phyloP scores from a whole-genome alignment of 179 eudicot genomes.

The Beta macrorhiza region DNA sequence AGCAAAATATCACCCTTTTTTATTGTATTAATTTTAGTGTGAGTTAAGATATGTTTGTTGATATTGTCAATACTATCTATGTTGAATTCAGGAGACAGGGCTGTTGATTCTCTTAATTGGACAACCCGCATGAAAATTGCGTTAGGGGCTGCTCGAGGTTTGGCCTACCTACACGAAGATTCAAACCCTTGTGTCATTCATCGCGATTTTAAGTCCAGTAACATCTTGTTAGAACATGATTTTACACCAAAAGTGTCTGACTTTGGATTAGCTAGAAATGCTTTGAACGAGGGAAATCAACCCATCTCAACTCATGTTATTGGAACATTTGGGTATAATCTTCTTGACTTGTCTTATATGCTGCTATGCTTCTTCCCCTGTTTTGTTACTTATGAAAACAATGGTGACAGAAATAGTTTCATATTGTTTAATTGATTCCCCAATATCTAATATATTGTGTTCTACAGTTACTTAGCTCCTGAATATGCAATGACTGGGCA shows the following conservation, averaged over 20 bases:
- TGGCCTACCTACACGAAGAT: constrained; percentile 96
- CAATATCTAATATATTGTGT: background rate
- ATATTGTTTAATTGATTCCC: background rate
- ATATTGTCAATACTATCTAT: background rate
- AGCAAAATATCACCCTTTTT: background rate
- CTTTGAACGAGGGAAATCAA: constrained; percentile 63
- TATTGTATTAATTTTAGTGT: background rate
- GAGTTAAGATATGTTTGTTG: background rate
- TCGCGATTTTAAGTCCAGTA: constrained; percentile 95
- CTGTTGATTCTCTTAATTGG: constrained; percentile 76
- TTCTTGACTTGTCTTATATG: background rate
- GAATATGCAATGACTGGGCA: constrained; percentile 99
- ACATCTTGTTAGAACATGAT: constrained; percentile 86
- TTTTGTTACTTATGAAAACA: background rate
- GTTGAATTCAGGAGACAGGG: constrained; percentile 60
- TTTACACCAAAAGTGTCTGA: constrained; percentile 96
- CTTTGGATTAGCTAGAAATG: constrained; percentile 87
- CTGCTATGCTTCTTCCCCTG: constrained; percentile 1
- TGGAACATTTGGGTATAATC: constrained; percentile 92
- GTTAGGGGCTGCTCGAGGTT: constrained; percentile 88
- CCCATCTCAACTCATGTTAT: constrained; percentile 90
- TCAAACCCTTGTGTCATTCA: constrained; percentile 97
- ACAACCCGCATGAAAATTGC: constrained; percentile 81
- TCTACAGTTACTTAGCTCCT: constrained; percentile 84
- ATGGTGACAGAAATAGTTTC: background rate